Percentiles rank a stretch among this genome's conserved stretches.
Conservation (phyloP, 2,329 filamentous ascomycete species). For the Aspergillus nomiae region DNA sequence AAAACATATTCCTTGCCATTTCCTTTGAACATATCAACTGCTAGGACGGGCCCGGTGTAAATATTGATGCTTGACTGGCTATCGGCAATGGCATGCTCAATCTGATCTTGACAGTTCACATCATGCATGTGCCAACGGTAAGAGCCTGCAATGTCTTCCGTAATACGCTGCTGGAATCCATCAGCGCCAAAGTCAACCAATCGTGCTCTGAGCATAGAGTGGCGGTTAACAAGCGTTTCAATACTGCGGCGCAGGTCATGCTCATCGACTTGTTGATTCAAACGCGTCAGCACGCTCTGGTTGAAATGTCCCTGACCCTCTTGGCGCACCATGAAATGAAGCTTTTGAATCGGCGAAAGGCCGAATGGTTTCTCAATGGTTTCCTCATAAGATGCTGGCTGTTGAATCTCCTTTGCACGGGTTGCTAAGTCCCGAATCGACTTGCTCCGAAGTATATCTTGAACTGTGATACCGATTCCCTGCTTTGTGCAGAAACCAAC, state of each 20-base stretch:
- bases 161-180: conserved; percentile 32
- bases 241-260: conserved; percentile 29
- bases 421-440: conserved; percentile 44
- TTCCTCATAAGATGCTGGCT: conserved; percentile 38
- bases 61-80: conserved; percentile 39
- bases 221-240: conserved; percentile 33
- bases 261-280: conserved; percentile 29
- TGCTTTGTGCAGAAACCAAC: conserved; percentile 50
- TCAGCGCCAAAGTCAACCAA: conserved; percentile 25
- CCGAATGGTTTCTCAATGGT: conserved; percentile 32
- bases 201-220: conserved; percentile 42
- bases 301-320: conserved; percentile 42
- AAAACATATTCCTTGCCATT: conserved; percentile 32
- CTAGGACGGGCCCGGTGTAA: conserved; percentile 43
- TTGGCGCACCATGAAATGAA: conserved; percentile 38
- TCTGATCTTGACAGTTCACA: conserved; percentile 19
- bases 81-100: conserved; percentile 27
- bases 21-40: conserved; percentile 45
- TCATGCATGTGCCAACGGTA: conserved; percentile 29
- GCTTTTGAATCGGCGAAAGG: conserved; percentile 41
- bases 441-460: conserved; percentile 51
- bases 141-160: conserved; percentile 30
- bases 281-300: conserved; percentile 38
- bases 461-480: conserved; percentile 49
- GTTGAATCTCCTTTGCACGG: conserved; percentile 32